Base-by-base conservation (phyloP, 2,329 filamentous ascomycete species). In the Colletotrichum agaves region DNA sequence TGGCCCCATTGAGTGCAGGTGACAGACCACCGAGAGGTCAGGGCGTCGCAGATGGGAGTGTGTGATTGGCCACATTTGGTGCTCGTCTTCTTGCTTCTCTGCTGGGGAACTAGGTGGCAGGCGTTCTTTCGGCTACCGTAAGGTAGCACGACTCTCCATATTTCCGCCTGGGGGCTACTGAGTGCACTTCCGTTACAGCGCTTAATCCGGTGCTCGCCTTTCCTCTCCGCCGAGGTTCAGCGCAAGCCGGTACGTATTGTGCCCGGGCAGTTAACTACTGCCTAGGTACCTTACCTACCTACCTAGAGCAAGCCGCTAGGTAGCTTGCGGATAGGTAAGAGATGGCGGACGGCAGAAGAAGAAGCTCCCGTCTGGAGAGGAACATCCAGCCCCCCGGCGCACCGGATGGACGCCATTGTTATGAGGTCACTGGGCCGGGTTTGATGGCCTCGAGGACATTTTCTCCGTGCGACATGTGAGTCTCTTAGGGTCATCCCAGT, bases 51-150 rank as follows among this genome's bases (percentile, higher is more conserved):
- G 23, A 17, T 37, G 4, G 3, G 21, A 39, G 3, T 15, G 11
- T 4, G n/a, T 69, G 41, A 69, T 69, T 69, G 67, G 67, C 13
- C 53, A 60, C 35, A 60, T 35, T 12, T 33, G 33, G 17, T 39
- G 31, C 46, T 50, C 44, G 58, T 27, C 61, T 21, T 56, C 49
- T 55, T 49, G 52, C 27, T 44, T 39, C 41, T 62, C 44, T 52
- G 66, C 63, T 67, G 61, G 55, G 65, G 55, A 59, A 68, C 61
- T 60, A 31, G 47, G 53, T 67, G 35, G 63, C 41, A 56, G 64
- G 61, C 57, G 61, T 59, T 70, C 66, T 66, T 61, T 69, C 66
- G 69, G 69, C 66, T 70, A 66, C 64, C 65, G 56, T 60, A 56
- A 61, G 43, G 49, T 46, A 56, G 55, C 47, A 63, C 61, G 53